These are phyloP conservation scores for Coelastrella sp. DNA, from an alignment of 139 green algal species.

Conservation along the genomic window DNA sequence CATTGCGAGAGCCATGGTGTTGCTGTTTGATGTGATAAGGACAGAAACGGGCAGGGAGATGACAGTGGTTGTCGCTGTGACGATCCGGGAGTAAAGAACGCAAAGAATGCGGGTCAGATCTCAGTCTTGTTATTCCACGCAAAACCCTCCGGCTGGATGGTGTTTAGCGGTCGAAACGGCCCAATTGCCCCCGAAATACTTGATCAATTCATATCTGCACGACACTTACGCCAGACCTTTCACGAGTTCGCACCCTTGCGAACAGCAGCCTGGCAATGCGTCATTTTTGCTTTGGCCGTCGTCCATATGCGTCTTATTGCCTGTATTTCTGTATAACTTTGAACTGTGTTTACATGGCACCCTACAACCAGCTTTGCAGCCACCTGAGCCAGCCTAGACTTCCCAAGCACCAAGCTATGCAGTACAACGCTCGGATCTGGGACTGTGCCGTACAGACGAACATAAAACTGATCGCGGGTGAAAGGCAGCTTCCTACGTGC, in stretches of 20 bases:
- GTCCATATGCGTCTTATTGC: too few species aligned
- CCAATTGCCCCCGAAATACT: too few species aligned
- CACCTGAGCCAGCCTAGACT: background rate
- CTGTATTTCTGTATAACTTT: too few species aligned
- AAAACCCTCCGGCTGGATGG: background rate
- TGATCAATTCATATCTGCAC: too few species aligned
- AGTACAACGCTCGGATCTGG: background rate
- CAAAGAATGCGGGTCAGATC: background rate
- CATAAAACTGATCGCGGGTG: background rate
- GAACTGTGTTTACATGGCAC: background rate
- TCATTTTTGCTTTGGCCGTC: too few species aligned
- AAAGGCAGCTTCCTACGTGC: background rate
- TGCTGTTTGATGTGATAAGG: constrained; percentile 14
- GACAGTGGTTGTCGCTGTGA: background rate
- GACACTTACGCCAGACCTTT: background rate
- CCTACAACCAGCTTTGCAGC: background rate
- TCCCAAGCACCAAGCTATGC: background rate
- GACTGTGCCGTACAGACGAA: constrained; percentile 2
- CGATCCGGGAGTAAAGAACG: background rate
- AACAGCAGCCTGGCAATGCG: too few species aligned
- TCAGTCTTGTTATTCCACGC: constrained; percentile 18
- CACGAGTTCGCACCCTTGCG: background rate
- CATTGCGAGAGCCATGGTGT: constrained; percentile 43
- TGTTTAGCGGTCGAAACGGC: too few species aligned
- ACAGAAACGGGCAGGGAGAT: background rate